Evolutionary conservation across 306 rosid genomes (phyloP).

Genomic region (Begonia peltatifolia): DNA sequence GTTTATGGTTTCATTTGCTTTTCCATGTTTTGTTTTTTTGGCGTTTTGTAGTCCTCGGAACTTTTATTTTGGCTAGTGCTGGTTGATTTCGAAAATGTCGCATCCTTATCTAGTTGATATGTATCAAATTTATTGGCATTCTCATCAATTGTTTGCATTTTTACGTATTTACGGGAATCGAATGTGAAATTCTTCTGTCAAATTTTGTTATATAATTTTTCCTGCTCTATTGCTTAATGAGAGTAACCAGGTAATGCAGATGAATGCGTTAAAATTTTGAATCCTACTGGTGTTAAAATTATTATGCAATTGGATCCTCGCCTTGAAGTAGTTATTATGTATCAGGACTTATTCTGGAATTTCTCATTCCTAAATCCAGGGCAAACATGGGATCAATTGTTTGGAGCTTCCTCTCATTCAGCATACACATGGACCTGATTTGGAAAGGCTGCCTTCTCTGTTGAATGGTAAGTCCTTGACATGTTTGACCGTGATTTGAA

Average conservation of each 20-base stretch:
- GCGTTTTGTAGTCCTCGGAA: not conserved
- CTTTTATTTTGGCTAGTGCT: not conserved
- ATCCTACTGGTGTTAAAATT: not conserved
- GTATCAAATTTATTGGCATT: too few relatives aligned
- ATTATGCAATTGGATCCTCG: not conserved
- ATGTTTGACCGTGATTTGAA: constrained; percentile 1
- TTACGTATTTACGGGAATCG: too few relatives aligned
- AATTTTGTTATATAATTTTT: not conserved
- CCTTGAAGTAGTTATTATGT: not conserved
- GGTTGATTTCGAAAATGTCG: too few relatives aligned
- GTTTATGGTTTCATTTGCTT: not conserved
- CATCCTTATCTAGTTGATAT: too few relatives aligned
- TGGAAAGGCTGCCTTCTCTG: constrained; percentile 48
- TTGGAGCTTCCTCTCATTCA: constrained; percentile 97
- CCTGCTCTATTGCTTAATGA: not conserved
- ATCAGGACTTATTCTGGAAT: not conserved
- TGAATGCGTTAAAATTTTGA: not conserved
- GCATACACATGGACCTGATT: constrained; percentile 71
- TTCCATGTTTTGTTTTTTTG: not conserved
- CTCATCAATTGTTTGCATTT: too few relatives aligned
- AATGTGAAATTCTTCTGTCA: not conserved
- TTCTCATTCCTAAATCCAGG: constrained; percentile 40
- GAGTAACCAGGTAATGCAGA: not conserved
- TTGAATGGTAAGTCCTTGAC: constrained; percentile 36
- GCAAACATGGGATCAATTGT: constrained; percentile 64